Percentiles rank a stretch among this genome's conserved stretches.
Conservation (phyloP, 2,329 filamentous ascomycete genomes). For the Elsinoe australis region DNA sequence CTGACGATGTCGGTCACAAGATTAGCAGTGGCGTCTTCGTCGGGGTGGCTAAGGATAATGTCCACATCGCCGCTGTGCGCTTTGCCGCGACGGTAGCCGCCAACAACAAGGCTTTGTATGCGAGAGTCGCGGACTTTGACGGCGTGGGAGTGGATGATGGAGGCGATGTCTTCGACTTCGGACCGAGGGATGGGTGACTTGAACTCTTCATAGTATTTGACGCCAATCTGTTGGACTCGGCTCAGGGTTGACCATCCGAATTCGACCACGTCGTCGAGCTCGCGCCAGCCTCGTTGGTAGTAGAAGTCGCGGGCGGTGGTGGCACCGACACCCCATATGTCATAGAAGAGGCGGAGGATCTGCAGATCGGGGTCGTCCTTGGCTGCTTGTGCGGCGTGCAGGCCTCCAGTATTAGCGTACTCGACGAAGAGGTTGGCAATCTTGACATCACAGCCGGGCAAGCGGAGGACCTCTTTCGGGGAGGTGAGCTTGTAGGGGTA, state of each 20-base stretch:
- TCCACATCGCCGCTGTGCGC: slow-evolving; percentile 71
- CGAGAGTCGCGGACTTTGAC: slow-evolving; percentile 49
- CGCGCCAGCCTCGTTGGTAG: slow-evolving; percentile 64
- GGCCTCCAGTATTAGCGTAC: slow-evolving; percentile 53
- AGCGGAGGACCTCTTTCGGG: slow-evolving; percentile 35
- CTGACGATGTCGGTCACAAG: slow-evolving; percentile 65
- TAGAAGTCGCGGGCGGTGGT: slow-evolving; percentile 77
- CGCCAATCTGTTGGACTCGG: slow-evolving; percentile 81
- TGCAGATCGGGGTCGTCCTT: slow-evolving; percentile 57
- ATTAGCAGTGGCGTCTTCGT: slow-evolving; percentile 58
- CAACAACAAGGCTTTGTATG: slow-evolving; percentile 60
- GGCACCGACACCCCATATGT: slow-evolving; percentile 88
- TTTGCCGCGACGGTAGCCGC: slow-evolving; percentile 77
- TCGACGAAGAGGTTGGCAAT: slow-evolving; percentile 71
- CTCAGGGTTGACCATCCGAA: slow-evolving; percentile 67
- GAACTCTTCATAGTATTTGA: slow-evolving; percentile 92
- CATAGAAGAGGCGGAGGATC: slow-evolving; percentile 63
- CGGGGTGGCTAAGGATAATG: slow-evolving; percentile 70
- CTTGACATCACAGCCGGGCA: slow-evolving; percentile 78
- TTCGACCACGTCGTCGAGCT: slow-evolving; percentile 79
- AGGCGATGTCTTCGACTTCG: slow-evolving; percentile 65
- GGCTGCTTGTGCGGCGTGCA: slow-evolving; percentile 58
- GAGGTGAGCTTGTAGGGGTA: slow-evolving; percentile 58
- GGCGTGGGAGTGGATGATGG: slow-evolving; percentile 58
- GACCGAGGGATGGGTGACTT: slow-evolving; percentile 58